phyloP scores from a whole-genome alignment of 2,329 filamentous ascomycete species.

The Phoma sp. region DNA sequence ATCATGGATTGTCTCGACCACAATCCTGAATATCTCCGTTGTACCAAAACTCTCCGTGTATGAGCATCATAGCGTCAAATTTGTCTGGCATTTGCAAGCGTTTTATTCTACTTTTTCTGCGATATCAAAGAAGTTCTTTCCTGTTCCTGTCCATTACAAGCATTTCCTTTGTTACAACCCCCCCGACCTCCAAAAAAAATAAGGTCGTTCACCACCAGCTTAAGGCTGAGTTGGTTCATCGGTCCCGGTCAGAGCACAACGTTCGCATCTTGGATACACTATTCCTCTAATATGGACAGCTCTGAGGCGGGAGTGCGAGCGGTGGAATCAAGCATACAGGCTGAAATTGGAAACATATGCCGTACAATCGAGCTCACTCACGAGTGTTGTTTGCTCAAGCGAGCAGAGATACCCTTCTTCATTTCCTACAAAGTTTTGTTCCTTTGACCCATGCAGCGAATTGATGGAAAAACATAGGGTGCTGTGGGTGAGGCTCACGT shows the following conservation, averaged over 20 bases:
- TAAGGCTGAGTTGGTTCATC: conserved; percentile 18
- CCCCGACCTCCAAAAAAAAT: conserved; percentile 29
- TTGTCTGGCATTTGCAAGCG: conserved; percentile 48
- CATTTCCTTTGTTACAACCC: conserved; percentile 46
- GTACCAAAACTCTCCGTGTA: conserved; percentile 48
- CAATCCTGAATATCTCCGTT: conserved; percentile 32
- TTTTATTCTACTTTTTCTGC: conserved; percentile 39
- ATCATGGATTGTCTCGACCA: conserved; percentile 18
- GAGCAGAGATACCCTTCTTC: conserved; percentile 48
- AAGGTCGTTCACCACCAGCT: conserved; percentile 25
- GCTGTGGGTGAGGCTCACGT: conserved; percentile 20
- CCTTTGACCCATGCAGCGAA: conserved; percentile 18
- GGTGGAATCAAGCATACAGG: conserved; percentile 37
- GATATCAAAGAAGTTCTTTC: conserved; percentile 42
- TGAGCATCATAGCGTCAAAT: conserved; percentile 50
- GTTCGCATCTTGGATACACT: conserved; percentile 30
- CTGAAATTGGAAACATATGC: conserved; percentile 45
- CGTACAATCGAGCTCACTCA: conserved; percentile 44
- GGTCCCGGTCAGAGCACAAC: conserved; percentile 24
- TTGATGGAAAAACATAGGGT: conserved; percentile 22
- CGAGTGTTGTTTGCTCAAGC: conserved; percentile 43
- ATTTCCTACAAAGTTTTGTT: conserved; percentile 10
- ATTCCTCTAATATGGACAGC: conserved; percentile 42
- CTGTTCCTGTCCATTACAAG: conserved; percentile 35
- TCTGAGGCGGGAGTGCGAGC: conserved; percentile 27